Conservation (phyloP, 2,329 filamentous ascomycete species). For the Hypomyces rosellus region DNA sequence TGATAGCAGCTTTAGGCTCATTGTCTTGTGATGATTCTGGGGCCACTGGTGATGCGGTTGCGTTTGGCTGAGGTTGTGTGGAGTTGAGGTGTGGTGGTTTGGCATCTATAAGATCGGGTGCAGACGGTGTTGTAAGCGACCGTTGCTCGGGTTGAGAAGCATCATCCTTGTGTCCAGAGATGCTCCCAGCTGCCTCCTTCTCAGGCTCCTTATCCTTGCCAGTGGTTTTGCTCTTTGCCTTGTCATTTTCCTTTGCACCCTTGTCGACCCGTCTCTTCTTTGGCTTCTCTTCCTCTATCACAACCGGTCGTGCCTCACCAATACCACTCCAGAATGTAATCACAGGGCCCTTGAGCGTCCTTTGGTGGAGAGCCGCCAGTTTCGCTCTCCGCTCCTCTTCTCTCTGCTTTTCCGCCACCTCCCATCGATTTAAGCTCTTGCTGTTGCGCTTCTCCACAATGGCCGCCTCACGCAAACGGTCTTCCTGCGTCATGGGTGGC, state of each 20-base stretch:
- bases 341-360: slow-evolving; percentile 80
- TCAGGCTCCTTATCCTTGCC: slow-evolving; percentile 8
- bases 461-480: slow-evolving; percentile 76
- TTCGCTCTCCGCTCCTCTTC: slow-evolving; percentile 77
- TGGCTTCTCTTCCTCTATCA: slow-evolving; percentile 55
- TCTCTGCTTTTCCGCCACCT: slow-evolving; percentile 82
- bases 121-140: not conserved
- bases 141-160: not conserved
- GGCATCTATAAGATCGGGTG: not conserved
- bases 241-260: slow-evolving; percentile 24
- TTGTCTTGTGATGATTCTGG: too few relatives aligned
- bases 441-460: slow-evolving; percentile 79
- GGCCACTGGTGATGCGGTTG: too few relatives aligned
- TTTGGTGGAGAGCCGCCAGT: slow-evolving; percentile 80
- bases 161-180: not conserved
- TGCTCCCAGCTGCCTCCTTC: not conserved
- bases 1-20: too few relatives aligned
- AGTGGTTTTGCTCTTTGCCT: slow-evolving; percentile 18
- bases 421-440: slow-evolving; percentile 89
- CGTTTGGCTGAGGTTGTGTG: too few relatives aligned
- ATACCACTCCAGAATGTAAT: slow-evolving; percentile 93
- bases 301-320: slow-evolving; percentile 63
- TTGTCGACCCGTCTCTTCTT: slow-evolving; percentile 48
- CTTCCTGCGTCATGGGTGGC: slow-evolving; percentile 77
- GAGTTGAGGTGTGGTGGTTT: not conserved